phyloP scores from a whole-genome alignment of 2,329 filamentous ascomycete genomes.

The Ploettnerulaceae sp. region DNA sequence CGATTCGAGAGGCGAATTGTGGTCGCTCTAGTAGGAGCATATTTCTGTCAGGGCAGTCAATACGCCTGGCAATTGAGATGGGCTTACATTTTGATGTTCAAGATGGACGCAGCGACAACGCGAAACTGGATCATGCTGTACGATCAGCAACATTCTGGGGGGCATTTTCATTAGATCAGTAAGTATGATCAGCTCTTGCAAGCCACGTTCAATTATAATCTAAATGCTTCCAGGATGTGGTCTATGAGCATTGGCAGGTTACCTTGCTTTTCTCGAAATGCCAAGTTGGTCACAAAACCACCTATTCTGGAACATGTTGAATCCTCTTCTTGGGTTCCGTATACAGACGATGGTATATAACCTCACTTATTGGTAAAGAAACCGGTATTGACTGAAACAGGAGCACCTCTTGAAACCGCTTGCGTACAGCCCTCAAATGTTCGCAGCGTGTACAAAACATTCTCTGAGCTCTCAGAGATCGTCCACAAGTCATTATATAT shows the following conservation, averaged over 20 bases:
- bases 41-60: conserved; percentile 67
- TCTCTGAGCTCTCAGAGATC: conserved; percentile 68
- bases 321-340: conserved; percentile 46
- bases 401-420: conserved; percentile 49
- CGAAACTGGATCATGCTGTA: conserved; percentile 44
- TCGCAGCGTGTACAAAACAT: conserved; percentile 61
- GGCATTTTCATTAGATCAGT: conserved; percentile 48
- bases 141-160: conserved; percentile 50
- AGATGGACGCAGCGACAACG: conserved; percentile 36
- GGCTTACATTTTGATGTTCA: conserved; percentile 25
- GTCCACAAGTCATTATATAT: conserved; percentile 57
- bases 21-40: conserved; percentile 69
- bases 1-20: conserved; percentile 67
- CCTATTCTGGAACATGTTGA: conserved; percentile 56
- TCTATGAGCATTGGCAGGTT: conserved; percentile 59
- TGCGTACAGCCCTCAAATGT: conserved; percentile 63
- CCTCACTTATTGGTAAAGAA: background rate
- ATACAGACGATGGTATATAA: conserved; percentile 31
- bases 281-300: conserved; percentile 54
- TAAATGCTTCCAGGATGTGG: conserved; percentile 49
- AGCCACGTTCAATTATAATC: conserved; percentile 47
- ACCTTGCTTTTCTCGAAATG: conserved; percentile 54
- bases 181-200: conserved; percentile 47
- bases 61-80: conserved; percentile 59
- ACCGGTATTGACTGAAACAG: conserved; percentile 16